Percentiles rank a stretch among this genome's conserved stretches.
phyloP scores from a whole-genome alignment of 1,284 basidiomycete species.

The Rhodotorula mucilaginosa region DNA sequence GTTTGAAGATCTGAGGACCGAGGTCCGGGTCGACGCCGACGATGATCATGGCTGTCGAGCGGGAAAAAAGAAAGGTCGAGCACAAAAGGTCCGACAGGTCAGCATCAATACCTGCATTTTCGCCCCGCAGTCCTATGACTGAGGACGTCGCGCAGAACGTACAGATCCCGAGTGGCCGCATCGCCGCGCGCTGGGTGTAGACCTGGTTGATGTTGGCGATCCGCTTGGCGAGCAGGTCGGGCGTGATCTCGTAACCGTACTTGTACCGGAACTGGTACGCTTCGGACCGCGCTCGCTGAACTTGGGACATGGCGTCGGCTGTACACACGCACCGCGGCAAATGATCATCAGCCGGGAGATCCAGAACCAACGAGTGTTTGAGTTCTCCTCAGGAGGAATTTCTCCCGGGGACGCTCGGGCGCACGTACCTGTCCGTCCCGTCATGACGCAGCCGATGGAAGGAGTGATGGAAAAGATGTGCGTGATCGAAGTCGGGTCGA shows the following conservation, averaged over 20 bases:
- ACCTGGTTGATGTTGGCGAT: conserved; percentile 95
- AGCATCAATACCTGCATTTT: too few species aligned
- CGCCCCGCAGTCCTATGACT: too few species aligned
- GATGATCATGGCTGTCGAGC: conserved; percentile 78
- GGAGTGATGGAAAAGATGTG: conserved; percentile 96
- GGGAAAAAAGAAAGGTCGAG: conserved; percentile 3
- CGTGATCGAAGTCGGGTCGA: conserved; percentile 91
- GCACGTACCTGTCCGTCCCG: conserved; percentile 83
- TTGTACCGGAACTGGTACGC: conserved; percentile 95
- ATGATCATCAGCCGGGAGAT: background rate
- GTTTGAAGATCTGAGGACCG: conserved; percentile 88
- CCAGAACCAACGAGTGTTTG: too few species aligned
- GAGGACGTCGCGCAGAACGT: conserved; percentile 45
- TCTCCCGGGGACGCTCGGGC: conserved; percentile 37
- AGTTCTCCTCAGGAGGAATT: too few species aligned
- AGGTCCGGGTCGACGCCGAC: conserved; percentile 88
- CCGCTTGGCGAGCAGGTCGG: conserved; percentile 87
- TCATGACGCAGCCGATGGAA: conserved; percentile 96
- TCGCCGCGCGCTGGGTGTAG: conserved; percentile 67
- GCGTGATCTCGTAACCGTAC: conserved; percentile 96
- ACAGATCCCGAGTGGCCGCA: conserved; percentile 96
- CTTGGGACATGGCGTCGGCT: conserved; percentile 93
- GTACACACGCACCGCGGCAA: conserved; percentile 24
- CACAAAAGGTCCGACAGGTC: background rate
- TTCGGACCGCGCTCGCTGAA: conserved; percentile 80